Evolutionary conservation across 2,329 filamentous ascomycete species (phyloP), one percentile per base, ranked within the genome.

Genomic region (Plectosphaerella sp.): DNA sequence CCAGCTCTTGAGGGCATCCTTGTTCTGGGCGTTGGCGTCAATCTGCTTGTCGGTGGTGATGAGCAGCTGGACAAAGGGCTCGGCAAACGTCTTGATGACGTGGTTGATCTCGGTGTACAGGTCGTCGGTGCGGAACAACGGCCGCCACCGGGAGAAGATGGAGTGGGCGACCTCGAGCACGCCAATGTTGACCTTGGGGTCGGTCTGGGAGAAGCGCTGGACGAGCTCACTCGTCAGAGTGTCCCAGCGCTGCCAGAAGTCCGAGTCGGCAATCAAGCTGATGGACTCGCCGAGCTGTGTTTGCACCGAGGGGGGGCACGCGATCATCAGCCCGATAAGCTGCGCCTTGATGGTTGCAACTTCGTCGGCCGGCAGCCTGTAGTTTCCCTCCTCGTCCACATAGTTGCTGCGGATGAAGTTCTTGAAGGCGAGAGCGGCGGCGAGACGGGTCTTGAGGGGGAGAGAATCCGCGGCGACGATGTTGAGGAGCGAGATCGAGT

Each of bases 151-250:
- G 67, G 88, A 89, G 74, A 97, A 99, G 62, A 99, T 97, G 47
- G 94, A 97, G 72, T 99, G 94, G 61, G 95, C 95, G 45, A 99
- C 94, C 72, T 96, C 91, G 55, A 99, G 78, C 16, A 99, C 94
- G 59, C 94, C 95, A 62, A 92, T 90, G 71, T 97, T 99, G 67
- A 91, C 80, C 59, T 87, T 86, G 54, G 87, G 84, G 67, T 97
- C 89, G 60, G 88, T 85, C 12, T 87, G 79, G 3, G 91, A 93
- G 57, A 99, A 82, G 47, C 92, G 86, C 47, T 87, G 89, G 60
- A 96, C 91, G 54, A 99, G 85, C 69, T 99, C 92, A 81, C 89
- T 53, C 50, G 96, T 92, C 54, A 99, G 79, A n/a, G 92, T 96
- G 65, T 97, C 89, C 94, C 94, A 99, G 64, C 88, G 82, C 70